Percentiles rank a stretch among this genome's conserved stretches.
Evolutionary conservation across 495 filamentous ascomycete species (phyloP).

Genomic region (Achaetomiella virescens): DNA sequence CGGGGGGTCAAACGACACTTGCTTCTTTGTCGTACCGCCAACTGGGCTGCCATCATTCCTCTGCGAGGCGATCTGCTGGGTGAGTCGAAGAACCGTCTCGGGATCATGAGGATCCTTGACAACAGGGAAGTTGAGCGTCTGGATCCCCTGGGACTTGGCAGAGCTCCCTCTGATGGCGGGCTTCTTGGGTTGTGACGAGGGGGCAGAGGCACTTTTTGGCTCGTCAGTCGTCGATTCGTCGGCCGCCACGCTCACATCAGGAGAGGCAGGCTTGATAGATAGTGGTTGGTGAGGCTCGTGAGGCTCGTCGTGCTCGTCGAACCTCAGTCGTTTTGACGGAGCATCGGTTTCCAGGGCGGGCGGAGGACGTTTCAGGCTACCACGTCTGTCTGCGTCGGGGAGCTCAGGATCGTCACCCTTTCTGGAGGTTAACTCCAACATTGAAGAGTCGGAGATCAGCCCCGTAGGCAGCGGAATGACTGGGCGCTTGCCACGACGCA

Average conservation of each 20-base stretch:
- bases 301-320: background rate
- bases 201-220: background rate
- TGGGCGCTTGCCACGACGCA: slow-evolving; percentile 17
- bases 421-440: slow-evolving; percentile 8
- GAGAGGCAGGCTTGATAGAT: background rate
- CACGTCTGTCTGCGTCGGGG: background rate
- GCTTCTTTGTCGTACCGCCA: slow-evolving; percentile 30
- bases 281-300: background rate
- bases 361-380: slow-evolving; percentile 5
- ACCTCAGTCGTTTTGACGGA: slow-evolving; percentile 7
- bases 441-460: slow-evolving; percentile 6
- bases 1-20: slow-evolving; percentile 33
- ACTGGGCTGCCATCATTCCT: slow-evolving; percentile 27
- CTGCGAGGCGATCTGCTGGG: slow-evolving; percentile 54
- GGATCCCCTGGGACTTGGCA: slow-evolving; percentile 23
- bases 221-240: background rate
- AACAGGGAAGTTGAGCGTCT: slow-evolving; percentile 60
- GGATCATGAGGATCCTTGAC: slow-evolving; percentile 73
- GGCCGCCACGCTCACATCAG: background rate
- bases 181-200: slow-evolving; percentile 21
- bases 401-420: background rate
- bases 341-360: background rate
- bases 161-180: slow-evolving; percentile 11
- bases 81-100: slow-evolving; percentile 58
- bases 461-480: slow-evolving; percentile 11